These are phyloP conservation scores for Epichloe amarillans DNA, from an alignment of 2,329 filamentous ascomycete genomes.

Conservation along the genomic window DNA sequence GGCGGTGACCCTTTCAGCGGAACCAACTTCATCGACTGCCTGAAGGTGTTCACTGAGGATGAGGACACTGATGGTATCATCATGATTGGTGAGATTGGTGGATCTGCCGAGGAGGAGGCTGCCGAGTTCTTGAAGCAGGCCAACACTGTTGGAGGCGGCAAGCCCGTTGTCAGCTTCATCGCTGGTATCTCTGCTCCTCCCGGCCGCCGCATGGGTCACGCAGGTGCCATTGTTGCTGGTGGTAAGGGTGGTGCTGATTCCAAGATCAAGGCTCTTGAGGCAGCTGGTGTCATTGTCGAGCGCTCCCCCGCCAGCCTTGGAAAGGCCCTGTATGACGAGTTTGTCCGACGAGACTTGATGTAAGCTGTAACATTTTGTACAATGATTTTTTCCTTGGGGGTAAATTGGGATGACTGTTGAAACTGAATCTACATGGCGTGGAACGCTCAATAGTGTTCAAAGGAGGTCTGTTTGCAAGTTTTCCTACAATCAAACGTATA, in stretches of 20 bases:
- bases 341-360: conserved; percentile 89
- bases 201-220: conserved; percentile 95
- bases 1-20: conserved; percentile 97
- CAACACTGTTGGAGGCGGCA: conserved; percentile 73
- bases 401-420: conserved; percentile 1
- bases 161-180: conserved; percentile 96
- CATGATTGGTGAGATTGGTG: conserved; percentile 99
- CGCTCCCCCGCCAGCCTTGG: conserved; percentile 78
- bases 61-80: conserved; percentile 97
- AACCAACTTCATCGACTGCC: conserved; percentile 99
- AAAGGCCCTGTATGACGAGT: conserved; percentile 88
- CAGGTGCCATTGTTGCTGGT: conserved; percentile 92
- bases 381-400: background rate
- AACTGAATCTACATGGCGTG: conserved; percentile 9
- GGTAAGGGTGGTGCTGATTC: conserved; percentile 97
- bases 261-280: conserved; percentile 91
- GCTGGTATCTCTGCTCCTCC: conserved; percentile 95
- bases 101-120: conserved; percentile 92
- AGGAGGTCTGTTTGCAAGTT: conserved; percentile 13
- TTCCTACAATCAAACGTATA: conserved; percentile 18
- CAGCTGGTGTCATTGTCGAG: conserved; percentile 85
- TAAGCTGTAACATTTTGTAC: conserved; percentile 32
- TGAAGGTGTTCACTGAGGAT: conserved; percentile 92
- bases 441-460: conserved; percentile 11
- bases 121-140: conserved; percentile 88